These are phyloP conservation scores for Colletotrichum scovillei DNA, from an alignment of 2,329 filamentous ascomycete genomes.

Conservation along the genomic window DNA sequence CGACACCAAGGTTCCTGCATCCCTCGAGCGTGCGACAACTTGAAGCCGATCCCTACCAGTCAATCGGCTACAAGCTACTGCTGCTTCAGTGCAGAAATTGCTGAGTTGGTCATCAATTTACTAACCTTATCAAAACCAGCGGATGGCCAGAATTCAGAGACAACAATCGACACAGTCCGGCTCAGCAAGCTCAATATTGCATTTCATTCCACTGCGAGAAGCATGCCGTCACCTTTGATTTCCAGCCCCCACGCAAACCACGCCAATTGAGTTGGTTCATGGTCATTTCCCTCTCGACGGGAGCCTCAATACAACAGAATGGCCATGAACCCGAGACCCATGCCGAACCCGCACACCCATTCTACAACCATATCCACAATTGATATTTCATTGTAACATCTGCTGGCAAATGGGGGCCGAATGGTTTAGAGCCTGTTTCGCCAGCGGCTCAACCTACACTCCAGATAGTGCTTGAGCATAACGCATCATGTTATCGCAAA, in stretches of 20 bases:
- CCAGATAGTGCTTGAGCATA: neutral
- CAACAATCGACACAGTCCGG: neutral
- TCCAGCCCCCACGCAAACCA: conserved; percentile 5
- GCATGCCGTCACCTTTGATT: neutral
- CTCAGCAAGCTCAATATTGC: neutral
- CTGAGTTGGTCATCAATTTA: neutral
- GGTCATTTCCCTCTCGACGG: neutral
- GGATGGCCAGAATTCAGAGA: neutral
- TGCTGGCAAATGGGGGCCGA: neutral
- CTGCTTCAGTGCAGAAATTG: neutral
- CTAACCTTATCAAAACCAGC: neutral
- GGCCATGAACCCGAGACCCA: conserved; percentile 15
- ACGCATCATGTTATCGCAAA: neutral
- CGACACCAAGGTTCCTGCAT: conserved; percentile 14
- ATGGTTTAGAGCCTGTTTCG: neutral
- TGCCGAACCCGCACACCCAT: conserved; percentile 24
- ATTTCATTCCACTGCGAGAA: neutral
- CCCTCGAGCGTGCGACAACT: conserved; percentile 3
- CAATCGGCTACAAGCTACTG: neutral
- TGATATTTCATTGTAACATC: neutral
- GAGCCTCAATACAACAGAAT: conserved; percentile 1
- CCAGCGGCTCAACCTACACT: neutral
- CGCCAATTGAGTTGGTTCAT: neutral
- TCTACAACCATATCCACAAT: conserved; percentile 26
- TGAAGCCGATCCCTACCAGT: neutral